Evolutionary conservation across 1,284 basidiomycete genomes (phyloP).

Genomic region (Puccinia polysora): DNA sequence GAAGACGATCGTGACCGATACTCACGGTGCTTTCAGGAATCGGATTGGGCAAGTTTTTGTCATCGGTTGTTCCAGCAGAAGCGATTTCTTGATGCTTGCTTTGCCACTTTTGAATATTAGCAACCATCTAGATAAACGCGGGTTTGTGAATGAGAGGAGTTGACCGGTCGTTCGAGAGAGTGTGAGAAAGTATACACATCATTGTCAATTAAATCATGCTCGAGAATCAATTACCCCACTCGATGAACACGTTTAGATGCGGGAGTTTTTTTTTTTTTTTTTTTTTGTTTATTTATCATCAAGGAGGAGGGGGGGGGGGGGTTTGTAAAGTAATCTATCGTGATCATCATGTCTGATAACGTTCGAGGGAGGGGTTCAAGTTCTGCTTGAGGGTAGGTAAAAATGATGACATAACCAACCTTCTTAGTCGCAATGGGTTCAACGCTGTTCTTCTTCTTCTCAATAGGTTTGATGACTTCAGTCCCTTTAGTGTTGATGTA

Average conservation of each 20-base stretch:
- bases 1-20: constrained; percentile 57
- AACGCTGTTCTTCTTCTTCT: constrained; percentile 65
- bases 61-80: constrained; percentile 46
- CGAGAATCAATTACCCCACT: neutral
- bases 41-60: constrained; percentile 53
- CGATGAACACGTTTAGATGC: neutral
- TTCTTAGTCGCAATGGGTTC: constrained; percentile 82
- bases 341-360: constrained; percentile 4
- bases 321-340: neutral
- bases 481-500: constrained; percentile 19
- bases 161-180: too few species aligned
- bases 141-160: constrained; percentile 1
- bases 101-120: constrained; percentile 71
- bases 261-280: too few species aligned
- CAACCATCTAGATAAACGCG: constrained; percentile 62
- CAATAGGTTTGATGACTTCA: constrained; percentile 23
- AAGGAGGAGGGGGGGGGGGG: too few species aligned
- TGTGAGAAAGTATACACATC: too few species aligned
- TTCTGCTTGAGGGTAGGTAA: neutral
- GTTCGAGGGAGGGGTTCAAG: neutral
- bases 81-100: constrained; percentile 43
- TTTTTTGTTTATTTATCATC: too few species aligned
- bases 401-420: constrained; percentile 57
- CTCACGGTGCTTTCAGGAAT: constrained; percentile 68
- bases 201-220: neutral